phyloP scores from a whole-genome alignment of 1,139 yeast species.

The Hyphopichia khmerensis region DNA sequence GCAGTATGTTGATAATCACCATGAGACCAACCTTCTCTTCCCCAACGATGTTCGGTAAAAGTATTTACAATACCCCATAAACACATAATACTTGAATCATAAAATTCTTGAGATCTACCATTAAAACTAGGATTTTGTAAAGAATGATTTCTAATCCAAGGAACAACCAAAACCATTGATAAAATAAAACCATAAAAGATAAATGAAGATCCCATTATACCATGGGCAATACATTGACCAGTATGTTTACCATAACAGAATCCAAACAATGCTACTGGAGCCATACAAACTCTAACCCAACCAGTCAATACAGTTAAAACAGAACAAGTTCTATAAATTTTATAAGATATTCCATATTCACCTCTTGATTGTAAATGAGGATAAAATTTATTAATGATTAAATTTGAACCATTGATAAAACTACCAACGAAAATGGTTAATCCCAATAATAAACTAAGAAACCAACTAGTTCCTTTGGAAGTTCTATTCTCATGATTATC shows the following conservation, averaged over 20 bases:
- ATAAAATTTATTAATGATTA: constrained; percentile 37
- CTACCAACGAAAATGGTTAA: constrained; percentile 53
- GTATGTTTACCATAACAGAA: constrained; percentile 69
- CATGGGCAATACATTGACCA: constrained; percentile 96
- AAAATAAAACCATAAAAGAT: constrained; percentile 74
- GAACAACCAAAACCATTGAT: constrained; percentile 62
- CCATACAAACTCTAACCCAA: constrained; percentile 71
- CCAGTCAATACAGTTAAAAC: constrained; percentile 52
- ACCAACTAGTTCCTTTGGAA: constrained; percentile 65
- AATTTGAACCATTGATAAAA: constrained; percentile 51
- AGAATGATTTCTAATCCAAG: constrained; percentile 55
- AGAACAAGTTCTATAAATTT: constrained; percentile 47
- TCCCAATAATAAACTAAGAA: constrained; percentile 47
- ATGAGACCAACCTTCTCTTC: constrained; percentile 79
- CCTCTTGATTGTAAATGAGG: constrained; percentile 28
- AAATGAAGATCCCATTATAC: constrained; percentile 92
- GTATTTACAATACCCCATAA: constrained; percentile 92
- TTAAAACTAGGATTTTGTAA: constrained; percentile 26
- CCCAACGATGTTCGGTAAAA: constrained; percentile 96
- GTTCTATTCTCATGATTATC: constrained; percentile 66
- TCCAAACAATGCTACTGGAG: constrained; percentile 82
- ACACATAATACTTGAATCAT: constrained; percentile 77
- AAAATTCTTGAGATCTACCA: constrained; percentile 75
- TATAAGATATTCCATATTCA: constrained; percentile 14
- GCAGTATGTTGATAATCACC: constrained; percentile 93